Conservation (phyloP, 73 alveolate species). For the Paramecium sonneborni region DNA sequence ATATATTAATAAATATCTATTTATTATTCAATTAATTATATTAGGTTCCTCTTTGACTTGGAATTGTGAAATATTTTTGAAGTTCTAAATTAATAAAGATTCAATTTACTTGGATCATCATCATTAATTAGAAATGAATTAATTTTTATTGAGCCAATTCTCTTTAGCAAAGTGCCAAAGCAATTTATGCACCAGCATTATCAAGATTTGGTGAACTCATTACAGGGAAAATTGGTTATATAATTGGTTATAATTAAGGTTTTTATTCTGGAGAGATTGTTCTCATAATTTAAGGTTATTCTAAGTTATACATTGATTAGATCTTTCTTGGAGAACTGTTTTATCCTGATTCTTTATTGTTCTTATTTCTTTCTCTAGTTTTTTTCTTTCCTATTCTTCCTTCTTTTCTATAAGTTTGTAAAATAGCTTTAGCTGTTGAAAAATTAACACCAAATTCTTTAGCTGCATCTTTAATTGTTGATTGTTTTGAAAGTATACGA, state of each 20-base stretch:
- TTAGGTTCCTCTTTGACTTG: constrained; percentile 6
- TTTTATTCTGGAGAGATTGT: background rate
- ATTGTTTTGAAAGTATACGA: constrained; percentile 25
- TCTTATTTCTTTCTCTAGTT: constrained; percentile 54
- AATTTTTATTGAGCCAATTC: constrained; percentile 13
- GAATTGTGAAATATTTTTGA: background rate
- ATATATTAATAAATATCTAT: background rate
- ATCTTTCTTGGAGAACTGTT: background rate
- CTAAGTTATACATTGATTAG: constrained; percentile 34
- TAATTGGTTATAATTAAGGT: background rate
- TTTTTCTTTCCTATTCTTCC: constrained; percentile 69
- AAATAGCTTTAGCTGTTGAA: constrained; percentile 67
- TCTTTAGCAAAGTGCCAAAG: constrained; percentile 7
- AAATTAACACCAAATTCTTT: constrained; percentile 62
- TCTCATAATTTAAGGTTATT: background rate
- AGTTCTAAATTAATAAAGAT: constrained; percentile 28
- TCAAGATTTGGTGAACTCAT: background rate
- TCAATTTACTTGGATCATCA: background rate
- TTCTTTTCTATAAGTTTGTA: constrained; percentile 59
- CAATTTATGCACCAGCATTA: background rate
- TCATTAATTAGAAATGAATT: background rate
- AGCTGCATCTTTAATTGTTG: constrained; percentile 68
- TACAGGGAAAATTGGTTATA: background rate
- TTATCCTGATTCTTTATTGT: background rate
- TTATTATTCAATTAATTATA: background rate